Base-by-base conservation (phyloP, 2,329 filamentous ascomycete species). In the Daldinia sp. region DNA sequence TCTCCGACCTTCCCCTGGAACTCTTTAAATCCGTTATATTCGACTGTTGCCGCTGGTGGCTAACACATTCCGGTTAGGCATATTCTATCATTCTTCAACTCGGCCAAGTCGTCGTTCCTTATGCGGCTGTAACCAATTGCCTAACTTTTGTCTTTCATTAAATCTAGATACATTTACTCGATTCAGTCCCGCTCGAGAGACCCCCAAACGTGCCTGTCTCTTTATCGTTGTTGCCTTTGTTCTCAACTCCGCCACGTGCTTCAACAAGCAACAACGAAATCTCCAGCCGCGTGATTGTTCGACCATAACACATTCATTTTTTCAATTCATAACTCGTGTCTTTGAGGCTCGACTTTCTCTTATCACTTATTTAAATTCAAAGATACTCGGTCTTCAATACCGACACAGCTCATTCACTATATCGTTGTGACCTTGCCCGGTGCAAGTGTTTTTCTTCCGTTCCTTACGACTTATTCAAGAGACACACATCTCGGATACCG, bases 71-170 rank as follows among this genome's bases (percentile, higher is more conserved):
- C 33, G 37, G 48, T 30, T 23, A 46, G 35, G 48, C 46, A 64
- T 20, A 64, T 62, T 64, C 64, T 63, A 70, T 57, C 63, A 56
- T 69, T 51, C 61, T 64, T 41, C 50, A 46, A 13, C 37, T 44
- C 50, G 9, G 39, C 50, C 50, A 69, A 69, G 69, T 72, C 73
- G 75, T 79, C 78, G 62, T 71, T 80, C 78, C 70, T 79, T 79
- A 75, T 66, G 72, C 74, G 72, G 68, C 72, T 64, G 53, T 67
- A 42, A 57, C 37, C 54, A 30, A 63, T 56, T 62, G 44, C 33
- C 30, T 20, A 55, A 35, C 15, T 26, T 37, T 42, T 55, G 60
- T 65, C 66, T 56, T 54, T 65, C 53, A n/a, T 62, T 59, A 59
- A 42, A 56, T 42, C 1, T 56, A 23, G 20, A 2, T 23, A 41